These are phyloP conservation scores for Barnettozyma populi DNA, from an alignment of 805 yeast species.

Conservation along the genomic window DNA sequence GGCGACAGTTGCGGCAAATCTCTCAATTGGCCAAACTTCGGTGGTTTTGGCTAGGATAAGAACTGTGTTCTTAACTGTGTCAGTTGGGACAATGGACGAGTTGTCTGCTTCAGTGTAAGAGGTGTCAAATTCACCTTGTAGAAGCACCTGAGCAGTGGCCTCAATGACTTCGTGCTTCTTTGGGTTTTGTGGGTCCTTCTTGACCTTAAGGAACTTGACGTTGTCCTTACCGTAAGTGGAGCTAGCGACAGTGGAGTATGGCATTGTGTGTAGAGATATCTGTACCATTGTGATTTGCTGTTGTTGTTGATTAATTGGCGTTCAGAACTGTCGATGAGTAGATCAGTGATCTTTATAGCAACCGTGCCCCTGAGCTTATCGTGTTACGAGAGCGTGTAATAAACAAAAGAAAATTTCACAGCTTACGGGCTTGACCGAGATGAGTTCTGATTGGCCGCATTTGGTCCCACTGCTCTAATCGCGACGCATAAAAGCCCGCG, in stretches of 20 bases:
- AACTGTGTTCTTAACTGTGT: conserved; percentile 86
- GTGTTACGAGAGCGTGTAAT: not conserved
- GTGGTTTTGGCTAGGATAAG: conserved; percentile 75
- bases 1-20: conserved; percentile 80
- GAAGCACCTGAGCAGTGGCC: conserved; percentile 70
- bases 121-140: conserved; percentile 72
- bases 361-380: not conserved
- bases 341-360: not conserved
- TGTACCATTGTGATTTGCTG: not conserved
- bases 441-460: not conserved
- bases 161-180: conserved; percentile 77
- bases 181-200: conserved; percentile 69
- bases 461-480: not conserved
- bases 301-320: not conserved
- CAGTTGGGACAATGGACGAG: conserved; percentile 87
- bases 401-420: not conserved
- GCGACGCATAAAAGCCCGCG: not conserved
- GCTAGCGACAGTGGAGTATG: conserved; percentile 27
- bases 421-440: not conserved
- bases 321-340: not conserved
- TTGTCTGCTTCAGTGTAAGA: conserved; percentile 89
- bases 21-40: conserved; percentile 87
- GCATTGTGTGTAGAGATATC: conserved; percentile 11
- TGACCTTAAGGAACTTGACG: conserved; percentile 87
- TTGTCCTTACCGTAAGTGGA: conserved; percentile 89